These are phyloP conservation scores for Solanum pinnatisectum DNA, from an alignment of 257 asterid genomes.

Conservation along the genomic window DNA sequence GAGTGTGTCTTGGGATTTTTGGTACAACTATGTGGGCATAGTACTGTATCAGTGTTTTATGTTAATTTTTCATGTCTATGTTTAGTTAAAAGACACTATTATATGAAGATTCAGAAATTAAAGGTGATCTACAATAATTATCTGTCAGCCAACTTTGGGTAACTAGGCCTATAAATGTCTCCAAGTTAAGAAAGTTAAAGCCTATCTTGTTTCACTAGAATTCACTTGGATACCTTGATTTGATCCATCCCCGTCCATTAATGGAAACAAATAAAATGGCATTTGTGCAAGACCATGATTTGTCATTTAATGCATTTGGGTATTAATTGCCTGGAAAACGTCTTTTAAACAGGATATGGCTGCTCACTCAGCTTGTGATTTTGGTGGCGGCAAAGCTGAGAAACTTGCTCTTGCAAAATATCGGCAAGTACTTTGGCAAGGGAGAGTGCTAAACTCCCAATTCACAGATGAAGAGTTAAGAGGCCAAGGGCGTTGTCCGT, in stretches of 20 bases:
- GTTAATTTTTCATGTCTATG: background rate
- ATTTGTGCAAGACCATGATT: background rate
- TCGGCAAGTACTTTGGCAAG: constrained; percentile 35
- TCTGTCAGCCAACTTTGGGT: background rate
- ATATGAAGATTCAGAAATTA: background rate
- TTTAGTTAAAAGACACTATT: background rate
- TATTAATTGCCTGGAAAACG: background rate
- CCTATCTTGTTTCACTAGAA: background rate
- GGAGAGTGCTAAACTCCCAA: constrained; percentile 28
- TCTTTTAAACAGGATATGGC: constrained; percentile 24
- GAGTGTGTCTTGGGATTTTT: background rate
- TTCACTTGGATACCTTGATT: background rate
- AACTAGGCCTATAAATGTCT: background rate
- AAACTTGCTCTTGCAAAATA: constrained; percentile 34
- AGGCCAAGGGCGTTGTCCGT: constrained; percentile 30
- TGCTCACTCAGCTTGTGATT: constrained; percentile 35
- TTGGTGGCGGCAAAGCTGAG: constrained; percentile 40
- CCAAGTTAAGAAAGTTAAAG: background rate
- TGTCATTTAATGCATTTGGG: background rate
- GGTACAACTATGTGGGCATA: background rate
- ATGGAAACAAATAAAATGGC: background rate
- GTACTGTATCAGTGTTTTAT: background rate
- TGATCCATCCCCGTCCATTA: background rate
- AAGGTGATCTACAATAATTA: background rate
- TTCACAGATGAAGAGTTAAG: constrained; percentile 30